Evolutionary conservation across 306 rosid species (phyloP), one percentile per base, ranked within the genome.

Genomic region (Biancaea sappan): DNA sequence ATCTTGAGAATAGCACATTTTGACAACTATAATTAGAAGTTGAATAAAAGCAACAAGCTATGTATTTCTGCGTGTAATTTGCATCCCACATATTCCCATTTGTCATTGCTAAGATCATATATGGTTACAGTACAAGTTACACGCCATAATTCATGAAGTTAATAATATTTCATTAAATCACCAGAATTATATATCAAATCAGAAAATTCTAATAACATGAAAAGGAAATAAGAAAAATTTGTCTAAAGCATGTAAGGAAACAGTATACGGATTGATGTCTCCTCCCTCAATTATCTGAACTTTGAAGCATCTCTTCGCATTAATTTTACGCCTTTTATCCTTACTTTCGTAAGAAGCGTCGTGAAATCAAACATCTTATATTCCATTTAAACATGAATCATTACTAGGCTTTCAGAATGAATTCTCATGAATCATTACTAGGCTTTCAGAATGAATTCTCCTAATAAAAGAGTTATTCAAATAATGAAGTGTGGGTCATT

Each of bases 401-500:
- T n/a, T n/a, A n/a, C n/a, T n/a, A n/a, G n/a, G n/a, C n/a, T n/a
- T n/a, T n/a, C n/a, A n/a, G n/a, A n/a, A n/a, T n/a, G n/a, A n/a
- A n/a, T n/a, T n/a, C n/a, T n/a, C n/a, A n/a, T n/a, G n/a, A n/a
- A n/a, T n/a, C n/a, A n/a, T n/a, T n/a, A n/a, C n/a, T n/a, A n/a
- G n/a, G n/a, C n/a, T n/a, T n/a, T n/a, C n/a, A n/a, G n/a, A n/a
- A n/a, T n/a, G n/a, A n/a, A n/a, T n/a, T n/a, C n/a, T n/a, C n/a
- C n/a, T n/a, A n/a, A 44, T 40, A 47, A 6, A 47, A 26, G 51
- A 51, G 59, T 43, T 29, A 53, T 28, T 37, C 2, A 52, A 70
- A 53, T 58, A 47, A 53, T 18, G 26, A 31, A 66, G 19, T 66
- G 77, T 58, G 76, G 83, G 73, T 69, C 83, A 73, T 13, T 14